Evolutionary conservation across 2,329 filamentous ascomycete genomes (phyloP), one percentile per base, ranked within the genome.

Genomic region (Didymella arachidicola): DNA sequence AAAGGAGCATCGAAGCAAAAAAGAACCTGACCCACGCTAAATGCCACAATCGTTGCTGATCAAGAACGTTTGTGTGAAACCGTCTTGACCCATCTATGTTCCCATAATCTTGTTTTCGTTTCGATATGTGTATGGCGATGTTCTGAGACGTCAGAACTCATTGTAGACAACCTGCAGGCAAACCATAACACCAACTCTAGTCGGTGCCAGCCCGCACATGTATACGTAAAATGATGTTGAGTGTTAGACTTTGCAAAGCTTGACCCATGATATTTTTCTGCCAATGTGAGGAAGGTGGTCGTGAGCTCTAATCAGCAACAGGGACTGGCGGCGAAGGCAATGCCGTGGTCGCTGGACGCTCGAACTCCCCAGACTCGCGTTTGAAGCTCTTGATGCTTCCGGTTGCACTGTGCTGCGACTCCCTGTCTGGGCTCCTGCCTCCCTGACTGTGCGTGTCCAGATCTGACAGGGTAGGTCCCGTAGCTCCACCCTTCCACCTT

Each of bases 41-140:
- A 77, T 77, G 73, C 70, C 72, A 73, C 67, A 70, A 71, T 69
- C 72, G 63, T 77, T 66, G 64, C 66, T 68, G 64, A 68, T 72
- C 63, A 54, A 54, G 46, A 53, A 38, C 12, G 22, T 48, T 57
- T 62, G 61, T 63, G 54, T 59, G 62, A 59, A 59, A 59, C 56
- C 39, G 26, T 54, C 50, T 59, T 51, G 50, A 59, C 41, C 56
- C 56, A 51, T 59, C 50, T 59, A 59, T 59, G 39, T 53, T 65
- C 58, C 57, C 58, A 57, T 61, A 62, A 64, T 65, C 59, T 59
- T 57, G 60, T 60, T 57, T 66, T 61, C 44, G 57, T 61, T 52
- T 62, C 59, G 57, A 57, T 68, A 59, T 57, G 64, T 63, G 60
- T 59, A 47, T 41, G 43, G 56, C 34, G 30, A 29, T 42, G 56